These are phyloP conservation scores for Chlorella variabilis DNA, from an alignment of 163 green algal species.

Conservation along the genomic window DNA sequence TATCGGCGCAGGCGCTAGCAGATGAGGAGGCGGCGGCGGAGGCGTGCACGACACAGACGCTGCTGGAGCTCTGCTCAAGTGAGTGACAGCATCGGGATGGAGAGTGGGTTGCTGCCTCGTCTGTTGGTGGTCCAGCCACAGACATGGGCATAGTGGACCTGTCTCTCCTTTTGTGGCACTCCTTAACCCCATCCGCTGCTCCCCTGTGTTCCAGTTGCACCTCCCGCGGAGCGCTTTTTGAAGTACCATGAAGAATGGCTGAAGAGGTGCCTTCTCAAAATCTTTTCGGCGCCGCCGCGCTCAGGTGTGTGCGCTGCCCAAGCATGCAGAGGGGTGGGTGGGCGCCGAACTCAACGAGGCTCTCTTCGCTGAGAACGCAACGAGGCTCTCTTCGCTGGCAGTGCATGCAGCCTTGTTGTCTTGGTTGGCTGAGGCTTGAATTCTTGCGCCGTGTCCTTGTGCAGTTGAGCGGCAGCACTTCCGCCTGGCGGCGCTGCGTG, in stretches of 20 bases:
- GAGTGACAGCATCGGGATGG: background rate
- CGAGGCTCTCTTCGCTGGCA: too few species aligned
- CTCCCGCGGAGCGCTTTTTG: slow-evolving; percentile 41
- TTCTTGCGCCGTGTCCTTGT: too few species aligned
- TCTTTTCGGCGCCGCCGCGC: slow-evolving; percentile 59
- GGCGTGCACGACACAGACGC: slow-evolving; percentile 7
- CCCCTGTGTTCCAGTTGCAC: slow-evolving; percentile 1
- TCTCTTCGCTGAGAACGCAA: too few species aligned
- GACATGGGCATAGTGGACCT: too few species aligned
- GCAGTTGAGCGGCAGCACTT: slow-evolving; percentile 58
- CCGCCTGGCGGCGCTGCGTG: slow-evolving; percentile 58
- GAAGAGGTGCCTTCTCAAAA: slow-evolving; percentile 55
- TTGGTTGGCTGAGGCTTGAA: too few species aligned
- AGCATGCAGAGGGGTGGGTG: background rate
- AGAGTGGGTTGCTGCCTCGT: too few species aligned
- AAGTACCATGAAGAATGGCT: slow-evolving; percentile 66
- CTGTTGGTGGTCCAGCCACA: too few species aligned
- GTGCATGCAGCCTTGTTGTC: too few species aligned
- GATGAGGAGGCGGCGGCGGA: slow-evolving; percentile 18
- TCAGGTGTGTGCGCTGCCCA: slow-evolving; percentile 41
- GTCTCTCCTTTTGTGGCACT: too few species aligned
- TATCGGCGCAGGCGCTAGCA: slow-evolving; percentile 19
- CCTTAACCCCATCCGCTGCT: too few species aligned
- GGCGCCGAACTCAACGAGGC: background rate
- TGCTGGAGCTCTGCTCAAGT: slow-evolving; percentile 37